Percentiles rank a stretch among this genome's conserved stretches.
Evolutionary conservation across 2,329 filamentous ascomycete species (phyloP).

Genomic region (Cladosporium sp.): DNA sequence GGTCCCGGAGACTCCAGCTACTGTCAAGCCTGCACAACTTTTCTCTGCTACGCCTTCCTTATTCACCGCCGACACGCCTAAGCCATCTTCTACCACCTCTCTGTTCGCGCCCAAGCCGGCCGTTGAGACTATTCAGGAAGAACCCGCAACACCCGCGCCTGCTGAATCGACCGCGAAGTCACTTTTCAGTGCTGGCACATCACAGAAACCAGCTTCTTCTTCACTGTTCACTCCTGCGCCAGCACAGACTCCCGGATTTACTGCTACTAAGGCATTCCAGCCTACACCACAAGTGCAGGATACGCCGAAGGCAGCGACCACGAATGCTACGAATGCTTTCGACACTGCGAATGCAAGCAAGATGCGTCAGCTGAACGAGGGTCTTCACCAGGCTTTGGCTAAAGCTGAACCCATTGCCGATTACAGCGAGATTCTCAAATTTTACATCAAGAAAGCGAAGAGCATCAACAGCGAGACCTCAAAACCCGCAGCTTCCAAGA

Average conservation of each 20-base stretch:
- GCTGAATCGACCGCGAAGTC: not conserved
- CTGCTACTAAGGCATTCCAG: not conserved
- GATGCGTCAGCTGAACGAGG: slow-evolving; percentile 23
- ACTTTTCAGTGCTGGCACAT: not conserved
- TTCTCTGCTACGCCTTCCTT: not conserved
- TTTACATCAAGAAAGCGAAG: slow-evolving; percentile 23
- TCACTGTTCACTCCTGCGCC: slow-evolving; percentile 8
- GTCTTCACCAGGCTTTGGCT: slow-evolving; percentile 23
- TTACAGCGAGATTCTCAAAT: slow-evolving; percentile 26
- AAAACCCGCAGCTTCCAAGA: not conserved
- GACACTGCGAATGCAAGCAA: slow-evolving; percentile 4
- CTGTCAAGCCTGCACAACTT: not conserved
- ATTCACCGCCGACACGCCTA: not conserved
- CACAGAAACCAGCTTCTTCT: not conserved
- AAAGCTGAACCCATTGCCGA: slow-evolving; percentile 23
- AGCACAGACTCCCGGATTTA: not conserved
- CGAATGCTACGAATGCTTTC: not conserved
- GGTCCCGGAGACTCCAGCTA: not conserved
- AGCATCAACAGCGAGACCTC: slow-evolving; percentile 15
- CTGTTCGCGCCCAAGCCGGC: slow-evolving; percentile 7
- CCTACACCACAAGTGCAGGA: not conserved
- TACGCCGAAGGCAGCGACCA: not conserved
- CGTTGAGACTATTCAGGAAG: not conserved
- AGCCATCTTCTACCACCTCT: slow-evolving; percentile 13
- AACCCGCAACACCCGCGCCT: not conserved